phyloP scores from a whole-genome alignment of 306 rosid species.

The Phaseolus lunatus region DNA sequence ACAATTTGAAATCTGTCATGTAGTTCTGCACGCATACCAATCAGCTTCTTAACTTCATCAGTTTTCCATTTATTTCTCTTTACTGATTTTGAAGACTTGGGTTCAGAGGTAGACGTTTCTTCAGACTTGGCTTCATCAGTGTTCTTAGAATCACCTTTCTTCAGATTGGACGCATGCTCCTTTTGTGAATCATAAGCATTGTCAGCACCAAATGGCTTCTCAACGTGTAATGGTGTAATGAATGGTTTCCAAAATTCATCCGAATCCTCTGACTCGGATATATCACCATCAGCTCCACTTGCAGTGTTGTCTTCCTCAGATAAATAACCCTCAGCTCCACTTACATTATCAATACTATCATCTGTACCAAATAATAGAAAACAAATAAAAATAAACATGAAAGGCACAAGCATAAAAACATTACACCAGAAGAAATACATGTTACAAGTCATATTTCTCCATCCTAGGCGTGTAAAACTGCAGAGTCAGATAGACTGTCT shows the following conservation, averaged over 20 bases:
- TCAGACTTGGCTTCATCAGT: neutral
- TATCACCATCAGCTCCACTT: neutral
- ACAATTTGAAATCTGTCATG: slow-evolving; percentile 18
- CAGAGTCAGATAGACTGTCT: neutral
- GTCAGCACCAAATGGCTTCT: neutral
- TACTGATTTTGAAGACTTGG: slow-evolving; percentile 16
- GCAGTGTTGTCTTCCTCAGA: slow-evolving; percentile 3
- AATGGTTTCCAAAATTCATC: slow-evolving; percentile 25
- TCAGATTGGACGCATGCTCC: neutral
- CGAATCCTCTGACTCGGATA: neutral
- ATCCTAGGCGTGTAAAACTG: neutral
- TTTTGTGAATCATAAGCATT: neutral
- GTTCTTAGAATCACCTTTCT: slow-evolving; percentile 4
- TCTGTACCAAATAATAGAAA: neutral
- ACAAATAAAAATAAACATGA: neutral
- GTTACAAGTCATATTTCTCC: neutral
- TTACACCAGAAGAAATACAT: neutral
- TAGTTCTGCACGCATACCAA: slow-evolving; percentile 6
- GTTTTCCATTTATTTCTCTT: slow-evolving; percentile 25
- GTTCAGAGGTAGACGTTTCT: neutral
- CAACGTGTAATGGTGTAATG: neutral
- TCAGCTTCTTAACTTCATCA: slow-evolving; percentile 14
- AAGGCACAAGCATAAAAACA: neutral
- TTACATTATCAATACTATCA: neutral
- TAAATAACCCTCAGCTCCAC: neutral